Evolutionary conservation across 768 basidiomycete genomes (phyloP), one percentile per base, ranked within the genome.

Genomic region (Mycena rosella): DNA sequence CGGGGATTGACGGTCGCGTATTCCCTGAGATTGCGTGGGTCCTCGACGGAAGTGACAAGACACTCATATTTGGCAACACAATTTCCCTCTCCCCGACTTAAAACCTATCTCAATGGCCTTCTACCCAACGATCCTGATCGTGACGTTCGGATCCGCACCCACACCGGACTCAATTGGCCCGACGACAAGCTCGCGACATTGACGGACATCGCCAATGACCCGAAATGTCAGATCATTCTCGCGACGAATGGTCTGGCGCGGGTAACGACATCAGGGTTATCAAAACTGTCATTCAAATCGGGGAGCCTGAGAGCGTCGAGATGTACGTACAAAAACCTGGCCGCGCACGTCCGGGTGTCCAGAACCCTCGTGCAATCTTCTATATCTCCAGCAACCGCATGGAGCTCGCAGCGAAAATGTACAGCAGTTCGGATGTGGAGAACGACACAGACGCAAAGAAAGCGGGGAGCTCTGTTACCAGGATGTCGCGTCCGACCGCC

Each of bases 11-110:
- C 1, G 71, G 72, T 5, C 26, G 13, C 3, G 32, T 30, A 15
- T 78, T 78, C 61, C 74, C 72, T 0, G 70, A 77, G 40, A 68
- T 78, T 29, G 58, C 60, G 17, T 78, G 75, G 78, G 58, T 79
- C 24, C 32, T 79, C 11, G 34, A 67, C 0, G 38, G 34, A 10
- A 55, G 34, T 1, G 32, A 62, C 29, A 74, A 72, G n/a, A 77
- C 72, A 0, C 65, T 78, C 9, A 71, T 80, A 3, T 80, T 78
- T 52, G 72, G 72, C 58, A 65, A 70, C 32, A 76, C 76, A 1
- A 74, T 80, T 26, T 11, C 58, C 0, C 68, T 74, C 3, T 72
- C 73, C 72, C 32, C 74, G 72, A 0, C 42, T 77, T 1, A 67
- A 62, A 3, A 15, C 22, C 15, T 76, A 78, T 60, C 63, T 79